These are phyloP conservation scores for Dactylellina cionopaga DNA, from an alignment of 2,329 filamentous ascomycete species.

Conservation along the genomic window DNA sequence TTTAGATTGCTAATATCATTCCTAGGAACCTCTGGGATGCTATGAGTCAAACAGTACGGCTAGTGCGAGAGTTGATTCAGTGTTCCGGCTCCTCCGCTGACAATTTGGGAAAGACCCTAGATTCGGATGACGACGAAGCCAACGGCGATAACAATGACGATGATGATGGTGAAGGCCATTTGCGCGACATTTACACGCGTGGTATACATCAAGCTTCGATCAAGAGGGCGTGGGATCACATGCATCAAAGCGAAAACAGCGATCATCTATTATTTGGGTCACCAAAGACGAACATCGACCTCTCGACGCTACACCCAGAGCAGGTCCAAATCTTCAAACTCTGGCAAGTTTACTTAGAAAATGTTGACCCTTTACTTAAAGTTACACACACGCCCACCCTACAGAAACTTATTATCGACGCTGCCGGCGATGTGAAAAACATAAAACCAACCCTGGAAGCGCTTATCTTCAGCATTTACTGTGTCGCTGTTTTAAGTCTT, in stretches of 20 bases:
- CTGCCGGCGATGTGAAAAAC: constrained; percentile 67
- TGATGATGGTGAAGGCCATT: constrained; percentile 59
- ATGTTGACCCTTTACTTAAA: constrained; percentile 79
- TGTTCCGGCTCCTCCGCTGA: background rate
- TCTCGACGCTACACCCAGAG: constrained; percentile 69
- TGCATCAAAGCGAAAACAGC: constrained; percentile 59
- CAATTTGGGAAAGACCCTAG: constrained; percentile 23
- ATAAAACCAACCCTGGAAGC: constrained; percentile 69
- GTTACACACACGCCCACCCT: constrained; percentile 76
- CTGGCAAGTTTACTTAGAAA: constrained; percentile 79
- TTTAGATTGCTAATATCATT: constrained; percentile 55
- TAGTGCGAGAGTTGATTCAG: background rate
- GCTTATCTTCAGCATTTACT: constrained; percentile 74
- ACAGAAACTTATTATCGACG: constrained; percentile 73
- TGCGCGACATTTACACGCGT: constrained; percentile 57
- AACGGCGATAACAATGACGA: constrained; percentile 57
- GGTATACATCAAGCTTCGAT: constrained; percentile 60
- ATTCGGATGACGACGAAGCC: constrained; percentile 56
- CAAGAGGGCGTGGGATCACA: constrained; percentile 64
- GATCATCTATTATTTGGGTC: constrained; percentile 68
- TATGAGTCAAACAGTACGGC: constrained; percentile 62
- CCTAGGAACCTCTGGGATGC: constrained; percentile 64
- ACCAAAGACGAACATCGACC: constrained; percentile 60
- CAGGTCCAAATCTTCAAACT: constrained; percentile 74
- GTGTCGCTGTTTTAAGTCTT: constrained; percentile 70